Evolutionary conservation across 108 stramenopile genomes (phyloP).

Genomic region (Cyclotella choctawhatcheeana): DNA sequence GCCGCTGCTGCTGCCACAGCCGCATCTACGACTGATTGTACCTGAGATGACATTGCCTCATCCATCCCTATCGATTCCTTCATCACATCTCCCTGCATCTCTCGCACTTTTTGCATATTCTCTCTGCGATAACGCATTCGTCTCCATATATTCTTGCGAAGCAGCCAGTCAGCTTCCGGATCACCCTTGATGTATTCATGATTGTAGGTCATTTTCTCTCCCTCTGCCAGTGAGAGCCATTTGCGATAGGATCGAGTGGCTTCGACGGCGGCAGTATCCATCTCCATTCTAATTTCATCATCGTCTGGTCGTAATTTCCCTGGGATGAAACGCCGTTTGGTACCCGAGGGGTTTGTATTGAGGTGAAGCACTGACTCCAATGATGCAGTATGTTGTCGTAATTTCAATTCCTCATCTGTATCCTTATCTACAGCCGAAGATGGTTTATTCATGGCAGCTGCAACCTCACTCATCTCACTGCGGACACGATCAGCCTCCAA

Average conservation of each 20-base stretch:
- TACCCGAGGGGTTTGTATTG: slow-evolving; percentile 26
- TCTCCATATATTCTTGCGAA: slow-evolving; percentile 91
- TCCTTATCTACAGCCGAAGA: background rate
- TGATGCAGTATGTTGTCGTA: background rate
- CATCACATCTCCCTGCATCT: slow-evolving; percentile 21
- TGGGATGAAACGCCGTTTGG: slow-evolving; percentile 25
- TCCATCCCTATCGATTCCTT: slow-evolving; percentile 5
- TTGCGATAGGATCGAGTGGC: slow-evolving; percentile 80
- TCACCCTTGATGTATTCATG: slow-evolving; percentile 86
- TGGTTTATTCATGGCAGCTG: background rate
- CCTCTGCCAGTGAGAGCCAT: slow-evolving; percentile 68
- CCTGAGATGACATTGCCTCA: background rate
- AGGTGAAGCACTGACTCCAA: background rate
- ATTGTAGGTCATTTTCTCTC: slow-evolving; percentile 77
- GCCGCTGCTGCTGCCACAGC: slow-evolving; percentile 26
- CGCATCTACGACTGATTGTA: slow-evolving; percentile 18
- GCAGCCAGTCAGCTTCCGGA: slow-evolving; percentile 84
- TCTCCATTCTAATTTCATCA: slow-evolving; percentile 59
- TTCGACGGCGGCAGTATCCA: slow-evolving; percentile 82
- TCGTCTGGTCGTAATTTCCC: slow-evolving; percentile 46
- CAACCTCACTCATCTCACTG: background rate
- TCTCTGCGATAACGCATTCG: slow-evolving; percentile 89
- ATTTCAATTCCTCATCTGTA: background rate
- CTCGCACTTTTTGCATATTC: slow-evolving; percentile 74
- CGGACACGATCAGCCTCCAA: slow-evolving; percentile 5